These are phyloP conservation scores for Lactuca saligna DNA, from an alignment of 129 eudicot species.

Conservation along the genomic window DNA sequence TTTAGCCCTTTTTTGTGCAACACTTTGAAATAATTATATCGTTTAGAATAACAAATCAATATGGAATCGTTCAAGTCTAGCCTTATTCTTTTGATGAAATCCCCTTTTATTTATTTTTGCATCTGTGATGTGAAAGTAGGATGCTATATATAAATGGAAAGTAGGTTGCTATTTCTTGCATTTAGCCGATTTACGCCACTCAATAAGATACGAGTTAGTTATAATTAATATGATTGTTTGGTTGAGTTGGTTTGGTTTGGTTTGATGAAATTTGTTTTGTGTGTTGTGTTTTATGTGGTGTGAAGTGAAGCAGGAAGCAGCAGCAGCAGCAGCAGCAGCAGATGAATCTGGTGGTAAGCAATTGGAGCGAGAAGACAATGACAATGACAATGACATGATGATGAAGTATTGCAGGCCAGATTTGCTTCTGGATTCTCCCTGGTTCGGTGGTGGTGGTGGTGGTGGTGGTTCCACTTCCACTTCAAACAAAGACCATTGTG, in stretches of 20 bases:
- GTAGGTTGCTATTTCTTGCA: too few relatives aligned
- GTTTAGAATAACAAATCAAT: too few relatives aligned
- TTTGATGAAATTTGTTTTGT: neutral
- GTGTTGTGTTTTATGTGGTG: neutral
- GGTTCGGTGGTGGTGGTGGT: slow-evolving; percentile 35
- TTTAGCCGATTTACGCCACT: too few relatives aligned
- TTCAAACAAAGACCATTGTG: slow-evolving; percentile 39
- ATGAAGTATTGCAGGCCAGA: slow-evolving; percentile 55
- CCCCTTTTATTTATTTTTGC: too few relatives aligned
- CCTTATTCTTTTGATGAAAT: too few relatives aligned
- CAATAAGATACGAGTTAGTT: too few relatives aligned
- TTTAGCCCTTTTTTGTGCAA: too few relatives aligned
- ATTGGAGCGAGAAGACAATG: slow-evolving; percentile 38
- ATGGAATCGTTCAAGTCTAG: too few relatives aligned
- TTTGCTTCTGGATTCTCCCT: slow-evolving; percentile 53
- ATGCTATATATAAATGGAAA: too few relatives aligned
- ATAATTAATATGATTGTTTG: neutral
- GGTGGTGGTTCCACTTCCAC: neutral
- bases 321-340: slow-evolving; percentile 42
- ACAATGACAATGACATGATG: slow-evolving; percentile 21
- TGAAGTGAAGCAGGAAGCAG: slow-evolving; percentile 49
- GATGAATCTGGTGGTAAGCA: slow-evolving; percentile 32
- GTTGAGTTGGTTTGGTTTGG: too few relatives aligned
- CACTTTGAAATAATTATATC: too few relatives aligned
- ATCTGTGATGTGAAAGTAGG: too few relatives aligned